Base-by-base conservation (phyloP, 805 yeast species). In the Alloascoidea hylecoeti region DNA sequence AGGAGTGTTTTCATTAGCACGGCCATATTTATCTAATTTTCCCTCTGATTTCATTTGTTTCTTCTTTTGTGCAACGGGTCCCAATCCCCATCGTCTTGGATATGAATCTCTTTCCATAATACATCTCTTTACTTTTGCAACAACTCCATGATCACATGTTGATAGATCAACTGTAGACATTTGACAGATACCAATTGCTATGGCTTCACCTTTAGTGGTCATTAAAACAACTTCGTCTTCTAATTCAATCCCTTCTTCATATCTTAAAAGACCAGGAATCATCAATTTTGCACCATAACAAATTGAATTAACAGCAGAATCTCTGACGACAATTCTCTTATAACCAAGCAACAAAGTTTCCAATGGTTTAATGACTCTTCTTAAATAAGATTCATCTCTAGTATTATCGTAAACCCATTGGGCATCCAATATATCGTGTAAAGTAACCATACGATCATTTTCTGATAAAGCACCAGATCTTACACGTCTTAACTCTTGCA, bases 11-110 rank as follows among this genome's bases (percentile, higher is more conserved):
- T 92, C 98, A 56, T 86, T 92, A 46, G 68, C 70, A 67, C 95
- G 79, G 46, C 98, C 98, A 55, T 64, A 92, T 64, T 89, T 84
- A 70, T 92, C 98, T 56, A 92, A 76, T 66, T 92, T 89, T 55
- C 97, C 98, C 48, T 82, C 95, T 39, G 94, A 81, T 73, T 88
- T 89, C 72, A 92, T 68, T 70, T 89, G 95, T 73, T 92, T 92
- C 82, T 92, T 92, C 79, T 86, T 86, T 64, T 83, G 85, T 43
- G 98, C 97, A 58, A 88, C 84, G 52, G 98, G 98, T 52, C 98
- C 98, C 51, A 92, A 68, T 45, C 98, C 98, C 98, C 98, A 92
- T 73, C 96, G 80, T 73, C 98, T 82, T 65, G 98, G 98, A 63
- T 92, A 92, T 38, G 95, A 75, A 61, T 92, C 98, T 69, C 98